Base-by-base conservation (phyloP, 2,329 filamentous ascomycete species). In the Lomentospora prolificans region DNA sequence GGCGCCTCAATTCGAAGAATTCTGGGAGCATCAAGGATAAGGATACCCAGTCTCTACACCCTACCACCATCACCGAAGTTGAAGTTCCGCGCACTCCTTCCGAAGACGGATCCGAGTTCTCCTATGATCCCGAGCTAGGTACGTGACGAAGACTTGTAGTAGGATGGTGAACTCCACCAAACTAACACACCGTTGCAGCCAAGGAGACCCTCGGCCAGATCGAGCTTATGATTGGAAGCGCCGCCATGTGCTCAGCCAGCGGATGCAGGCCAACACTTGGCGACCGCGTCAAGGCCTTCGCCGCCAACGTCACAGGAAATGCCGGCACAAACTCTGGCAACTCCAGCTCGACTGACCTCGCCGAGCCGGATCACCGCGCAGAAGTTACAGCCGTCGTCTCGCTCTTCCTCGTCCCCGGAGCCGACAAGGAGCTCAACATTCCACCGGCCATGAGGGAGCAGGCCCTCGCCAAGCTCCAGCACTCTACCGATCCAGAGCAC, bases 391-490 rank as follows among this genome's bases (percentile, higher is more conserved):
- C 70, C 52, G 66, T 76, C 51, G 65, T 70, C 60, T 61, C 66
- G 28, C 67, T 69, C 1, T 77, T 73, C 58, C 67, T 77, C 9
- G 51, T 67, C 12, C 70, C 73, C 1, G 67, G 67, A 5, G 64
- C 72, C 1, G 66, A 70, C 46, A 76, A 75, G 61, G 74, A 77
- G 58, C 69, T 77, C 57, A 77, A 77, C 63, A 72, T 77, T 57
- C 72, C 74, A 3, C 66, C 70, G 1, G 57, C 66, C 2, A 69
- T 76, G 58, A 72, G 74, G 39, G 64, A 67, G 39, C 60, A 67
- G 4, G 71, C 69, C 10, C 67, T 76, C 7, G 57, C 63, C 25
- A 66, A 62, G 3, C 65, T 76, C 12, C 62, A 67, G 19, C 60
- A 60, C 4, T 69, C 69, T 4, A 65, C 66, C 1, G 68, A 74